Evolutionary conservation across 2,329 filamentous ascomycete species (phyloP).

Genomic region (Penicillium sp.): DNA sequence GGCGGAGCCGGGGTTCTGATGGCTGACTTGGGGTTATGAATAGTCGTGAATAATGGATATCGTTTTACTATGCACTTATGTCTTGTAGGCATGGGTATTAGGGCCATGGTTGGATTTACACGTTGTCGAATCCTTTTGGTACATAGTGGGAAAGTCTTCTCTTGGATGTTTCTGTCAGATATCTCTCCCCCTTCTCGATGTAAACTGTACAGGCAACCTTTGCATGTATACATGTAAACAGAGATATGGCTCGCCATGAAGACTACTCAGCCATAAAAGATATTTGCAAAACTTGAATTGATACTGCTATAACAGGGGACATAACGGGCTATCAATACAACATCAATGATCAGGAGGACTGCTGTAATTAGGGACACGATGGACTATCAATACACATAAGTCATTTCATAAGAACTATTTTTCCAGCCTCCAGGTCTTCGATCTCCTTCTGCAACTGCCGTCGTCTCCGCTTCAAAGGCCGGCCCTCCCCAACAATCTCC

Average conservation of each 20-base stretch:
- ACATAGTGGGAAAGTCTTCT: too few relatives aligned
- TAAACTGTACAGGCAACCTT: too few relatives aligned
- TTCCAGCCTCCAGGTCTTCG: constrained; percentile 41
- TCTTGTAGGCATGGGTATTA: too few relatives aligned
- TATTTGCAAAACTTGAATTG: neutral
- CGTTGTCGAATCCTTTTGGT: neutral
- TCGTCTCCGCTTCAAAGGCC: constrained; percentile 40
- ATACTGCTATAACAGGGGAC: neutral
- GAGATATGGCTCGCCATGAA: neutral
- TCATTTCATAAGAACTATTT: constrained; percentile 14
- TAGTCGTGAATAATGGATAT: neutral
- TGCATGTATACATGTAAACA: too few relatives aligned
- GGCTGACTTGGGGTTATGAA: neutral
- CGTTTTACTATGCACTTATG: too few relatives aligned
- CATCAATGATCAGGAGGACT: neutral
- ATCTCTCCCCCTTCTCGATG: neutral
- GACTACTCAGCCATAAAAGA: neutral
- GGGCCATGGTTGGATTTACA: neutral
- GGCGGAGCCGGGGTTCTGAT: neutral
- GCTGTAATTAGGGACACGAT: neutral
- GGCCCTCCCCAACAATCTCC: constrained; percentile 58
- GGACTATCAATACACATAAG: neutral
- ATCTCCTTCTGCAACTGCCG: constrained; percentile 47
- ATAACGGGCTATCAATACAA: neutral
- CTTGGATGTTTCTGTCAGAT: too few relatives aligned